These are phyloP conservation scores for Knoxdaviesia proteae DNA, from an alignment of 2,329 filamentous ascomycete species.

Conservation along the genomic window DNA sequence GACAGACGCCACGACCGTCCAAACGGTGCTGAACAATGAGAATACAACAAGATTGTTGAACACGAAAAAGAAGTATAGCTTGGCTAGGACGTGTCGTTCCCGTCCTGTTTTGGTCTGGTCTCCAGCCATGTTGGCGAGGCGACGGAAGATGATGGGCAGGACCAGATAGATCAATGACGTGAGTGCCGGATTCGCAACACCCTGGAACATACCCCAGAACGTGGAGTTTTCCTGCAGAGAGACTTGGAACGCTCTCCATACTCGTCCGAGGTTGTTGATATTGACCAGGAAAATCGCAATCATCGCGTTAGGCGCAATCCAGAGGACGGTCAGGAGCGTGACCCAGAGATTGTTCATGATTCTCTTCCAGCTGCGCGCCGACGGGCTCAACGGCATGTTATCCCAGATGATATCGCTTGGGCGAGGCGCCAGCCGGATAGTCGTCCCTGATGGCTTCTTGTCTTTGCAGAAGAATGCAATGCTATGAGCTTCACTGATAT, in stretches of 20 bases:
- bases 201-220: conserved; percentile 76
- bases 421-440: conserved; percentile 57
- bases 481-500: conserved; percentile 68
- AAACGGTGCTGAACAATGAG: conserved; percentile 71
- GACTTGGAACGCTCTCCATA: conserved; percentile 57
- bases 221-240: conserved; percentile 40
- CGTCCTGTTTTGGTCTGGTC: conserved; percentile 83
- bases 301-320: conserved; percentile 81
- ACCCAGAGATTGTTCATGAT: conserved; percentile 76
- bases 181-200: conserved; percentile 72
- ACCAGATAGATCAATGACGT: conserved; percentile 75
- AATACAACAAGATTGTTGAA: conserved; percentile 95
- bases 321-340: conserved; percentile 55
- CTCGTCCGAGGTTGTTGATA: conserved; percentile 52
- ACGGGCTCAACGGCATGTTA: conserved; percentile 57
- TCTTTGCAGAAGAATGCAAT: conserved; percentile 67
- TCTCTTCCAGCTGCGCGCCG: conserved; percentile 48
- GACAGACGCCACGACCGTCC: conserved; percentile 49
- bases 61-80: conserved; percentile 87
- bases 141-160: conserved; percentile 78
- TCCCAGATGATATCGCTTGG: conserved; percentile 93
- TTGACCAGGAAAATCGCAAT: conserved; percentile 90
- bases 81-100: conserved; percentile 75
- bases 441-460: conserved; percentile 62
- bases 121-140: conserved; percentile 62